Percentiles rank a stretch among this genome's conserved stretches.
These are phyloP conservation scores for Pugionium dolabratum DNA, from an alignment of 345 rosid genomes.

Conservation along the genomic window DNA sequence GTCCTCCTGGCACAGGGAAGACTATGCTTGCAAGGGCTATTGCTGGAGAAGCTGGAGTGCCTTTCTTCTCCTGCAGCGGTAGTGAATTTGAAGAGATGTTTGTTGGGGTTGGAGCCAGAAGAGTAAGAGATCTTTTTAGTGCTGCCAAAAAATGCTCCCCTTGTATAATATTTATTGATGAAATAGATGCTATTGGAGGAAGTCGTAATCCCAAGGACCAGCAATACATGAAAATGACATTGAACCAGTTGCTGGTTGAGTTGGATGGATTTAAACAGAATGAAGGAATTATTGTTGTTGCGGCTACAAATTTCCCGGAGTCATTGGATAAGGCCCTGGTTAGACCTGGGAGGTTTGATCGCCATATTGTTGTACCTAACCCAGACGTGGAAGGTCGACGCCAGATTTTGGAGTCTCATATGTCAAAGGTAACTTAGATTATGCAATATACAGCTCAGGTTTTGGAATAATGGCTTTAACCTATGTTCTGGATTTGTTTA, in stretches of 20 bases:
- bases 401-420: slow-evolving; percentile 92
- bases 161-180: slow-evolving; percentile 96
- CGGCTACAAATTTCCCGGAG: slow-evolving; percentile 94
- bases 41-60: slow-evolving; percentile 99
- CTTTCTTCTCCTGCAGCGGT: slow-evolving; percentile 99
- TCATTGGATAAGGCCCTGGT: slow-evolving; percentile 93
- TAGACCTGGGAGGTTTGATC: slow-evolving; percentile 97
- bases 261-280: slow-evolving; percentile 97
- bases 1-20: slow-evolving; percentile 99
- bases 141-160: slow-evolving; percentile 99
- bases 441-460: background rate
- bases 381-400: slow-evolving; percentile 98
- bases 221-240: slow-evolving; percentile 96
- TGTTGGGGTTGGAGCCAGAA: slow-evolving; percentile 98
- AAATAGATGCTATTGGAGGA: slow-evolving; percentile 97
- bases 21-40: slow-evolving; percentile 98
- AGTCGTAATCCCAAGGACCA: slow-evolving; percentile 92
- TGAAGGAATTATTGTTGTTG: slow-evolving; percentile 94
- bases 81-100: slow-evolving; percentile 99
- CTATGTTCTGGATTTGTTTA: no score
- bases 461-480: background rate
- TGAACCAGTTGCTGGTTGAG: slow-evolving; percentile 94
- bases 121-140: slow-evolving; percentile 97
- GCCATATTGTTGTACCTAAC: slow-evolving; percentile 87
- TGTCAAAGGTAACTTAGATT: slow-evolving; percentile 78